Percentiles rank a stretch among this genome's conserved stretches.
Evolutionary conservation across 257 asterid species (phyloP).

Genomic region (Salvia splendens): DNA sequence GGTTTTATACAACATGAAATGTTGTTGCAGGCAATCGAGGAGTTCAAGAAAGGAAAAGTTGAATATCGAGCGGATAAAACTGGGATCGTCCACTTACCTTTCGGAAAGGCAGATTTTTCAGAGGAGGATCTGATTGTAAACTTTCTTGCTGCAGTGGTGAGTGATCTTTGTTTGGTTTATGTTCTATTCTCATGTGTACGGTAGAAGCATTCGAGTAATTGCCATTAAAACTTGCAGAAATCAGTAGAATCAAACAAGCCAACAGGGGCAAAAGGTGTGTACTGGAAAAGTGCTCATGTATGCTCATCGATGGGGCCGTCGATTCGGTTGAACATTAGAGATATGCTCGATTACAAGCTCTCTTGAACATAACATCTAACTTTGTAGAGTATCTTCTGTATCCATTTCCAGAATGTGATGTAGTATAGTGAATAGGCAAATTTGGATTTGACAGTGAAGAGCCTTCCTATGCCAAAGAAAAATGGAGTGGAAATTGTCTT

Average conservation of each 20-base stretch:
- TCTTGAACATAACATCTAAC: slow-evolving; percentile 35
- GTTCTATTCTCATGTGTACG: not conserved
- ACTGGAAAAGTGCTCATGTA: slow-evolving; percentile 93
- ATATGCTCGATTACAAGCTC: slow-evolving; percentile 79
- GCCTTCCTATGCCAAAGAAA: slow-evolving; percentile 31
- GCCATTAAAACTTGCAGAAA: slow-evolving; percentile 51
- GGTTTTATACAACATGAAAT: not conserved
- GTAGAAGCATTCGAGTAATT: not conserved
- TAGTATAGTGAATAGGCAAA: slow-evolving; percentile 24
- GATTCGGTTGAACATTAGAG: slow-evolving; percentile 73
- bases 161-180: not conserved
- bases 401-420: slow-evolving; percentile 34
- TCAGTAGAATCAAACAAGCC: slow-evolving; percentile 95
- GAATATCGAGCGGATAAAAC: slow-evolving; percentile 98
- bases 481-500: slow-evolving; percentile 23
- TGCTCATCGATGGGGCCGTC: slow-evolving; percentile 99
- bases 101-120: slow-evolving; percentile 79
- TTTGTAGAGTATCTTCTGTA: slow-evolving; percentile 40
- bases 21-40: slow-evolving; percentile 75
- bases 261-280: slow-evolving; percentile 85
- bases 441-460: slow-evolving; percentile 9
- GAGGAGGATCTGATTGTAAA: slow-evolving; percentile 85
- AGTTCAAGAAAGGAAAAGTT: slow-evolving; percentile 96
- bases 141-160: slow-evolving; percentile 86
- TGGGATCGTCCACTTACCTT: slow-evolving; percentile 96